Evolutionary conservation across 108 stramenopile genomes (phyloP).

Genomic region (Thalassiosira profunda): DNA sequence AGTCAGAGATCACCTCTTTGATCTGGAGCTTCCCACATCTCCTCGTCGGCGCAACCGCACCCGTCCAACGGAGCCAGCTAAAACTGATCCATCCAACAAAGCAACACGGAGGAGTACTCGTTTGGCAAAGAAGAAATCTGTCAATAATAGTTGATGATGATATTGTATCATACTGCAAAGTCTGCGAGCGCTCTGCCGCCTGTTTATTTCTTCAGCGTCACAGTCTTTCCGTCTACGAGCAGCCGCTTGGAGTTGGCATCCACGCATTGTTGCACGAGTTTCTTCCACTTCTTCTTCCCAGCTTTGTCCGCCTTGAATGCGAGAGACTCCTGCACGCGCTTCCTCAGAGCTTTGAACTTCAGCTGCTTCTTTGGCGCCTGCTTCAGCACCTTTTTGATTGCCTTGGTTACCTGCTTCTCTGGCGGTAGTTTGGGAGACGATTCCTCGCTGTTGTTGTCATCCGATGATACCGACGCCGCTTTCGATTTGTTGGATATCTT

Average conservation of each 20-base stretch:
- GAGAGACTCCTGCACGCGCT: slow-evolving; percentile 50
- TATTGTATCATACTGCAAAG: background rate
- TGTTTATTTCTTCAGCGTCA: slow-evolving; percentile 20
- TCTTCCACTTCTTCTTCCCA: slow-evolving; percentile 19
- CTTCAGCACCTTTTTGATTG: slow-evolving; percentile 80
- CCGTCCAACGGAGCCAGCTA: background rate
- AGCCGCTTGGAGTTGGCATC: slow-evolving; percentile 41
- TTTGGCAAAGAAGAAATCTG: slow-evolving; percentile 14
- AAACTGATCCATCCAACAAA: slow-evolving; percentile 8
- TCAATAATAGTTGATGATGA: too few relatives aligned
- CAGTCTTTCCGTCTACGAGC: slow-evolving; percentile 40
- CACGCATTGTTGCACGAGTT: slow-evolving; percentile 26
- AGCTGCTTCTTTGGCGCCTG: slow-evolving; percentile 65
- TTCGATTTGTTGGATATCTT: background rate
- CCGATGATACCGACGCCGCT: slow-evolving; percentile 10
- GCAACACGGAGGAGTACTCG: slow-evolving; percentile 38
- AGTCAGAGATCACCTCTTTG: slow-evolving; percentile 53
- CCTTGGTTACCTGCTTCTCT: slow-evolving; percentile 42
- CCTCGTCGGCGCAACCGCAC: background rate
- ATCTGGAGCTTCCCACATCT: slow-evolving; percentile 36
- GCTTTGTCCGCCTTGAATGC: slow-evolving; percentile 15
- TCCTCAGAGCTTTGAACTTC: slow-evolving; percentile 64
- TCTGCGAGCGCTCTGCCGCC: background rate
- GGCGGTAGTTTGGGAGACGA: slow-evolving; percentile 16
- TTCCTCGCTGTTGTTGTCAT: slow-evolving; percentile 8